Evolutionary conservation across 1,284 basidiomycete genomes (phyloP).

Genomic region (Moesziomyces globuligerus): DNA sequence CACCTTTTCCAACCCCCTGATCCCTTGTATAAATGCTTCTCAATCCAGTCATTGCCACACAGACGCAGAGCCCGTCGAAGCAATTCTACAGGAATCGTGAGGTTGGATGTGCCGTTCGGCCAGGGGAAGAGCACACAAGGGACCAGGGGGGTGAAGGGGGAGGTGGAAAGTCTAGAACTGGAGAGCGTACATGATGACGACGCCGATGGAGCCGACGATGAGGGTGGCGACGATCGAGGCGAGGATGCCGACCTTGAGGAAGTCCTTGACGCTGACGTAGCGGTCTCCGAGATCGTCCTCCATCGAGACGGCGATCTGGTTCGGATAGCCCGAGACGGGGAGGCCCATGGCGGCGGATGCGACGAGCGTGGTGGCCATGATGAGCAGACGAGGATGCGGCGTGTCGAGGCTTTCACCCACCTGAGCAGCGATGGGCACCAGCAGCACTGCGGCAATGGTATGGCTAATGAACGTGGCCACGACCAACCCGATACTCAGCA

Average conservation of each 20-base stretch:
- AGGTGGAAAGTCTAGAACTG: constrained; percentile 22
- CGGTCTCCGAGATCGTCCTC: constrained; percentile 93
- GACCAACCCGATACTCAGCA: constrained; percentile 86
- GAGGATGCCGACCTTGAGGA: constrained; percentile 90
- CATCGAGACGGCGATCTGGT: constrained; percentile 77
- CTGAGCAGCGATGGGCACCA: constrained; percentile 93
- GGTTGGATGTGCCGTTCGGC: too few species aligned
- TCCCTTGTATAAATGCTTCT: neutral
- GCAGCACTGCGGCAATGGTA: constrained; percentile 87
- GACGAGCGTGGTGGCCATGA: constrained; percentile 79
- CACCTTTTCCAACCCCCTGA: neutral
- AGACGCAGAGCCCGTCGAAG: too few species aligned
- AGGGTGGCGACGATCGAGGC: constrained; percentile 86
- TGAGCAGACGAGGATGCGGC: constrained; percentile 63
- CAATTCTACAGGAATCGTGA: too few species aligned
- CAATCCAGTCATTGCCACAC: neutral
- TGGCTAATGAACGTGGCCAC: constrained; percentile 70
- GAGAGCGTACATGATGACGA: constrained; percentile 56
- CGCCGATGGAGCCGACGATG: constrained; percentile 64
- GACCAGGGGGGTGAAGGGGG: too few species aligned
- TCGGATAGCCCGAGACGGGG: constrained; percentile 96
- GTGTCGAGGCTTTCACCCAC: constrained; percentile 79
- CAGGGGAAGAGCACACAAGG: too few species aligned
- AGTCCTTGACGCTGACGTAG: constrained; percentile 73
- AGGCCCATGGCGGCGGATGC: constrained; percentile 98